Evolutionary conservation across 2,329 filamentous ascomycete genomes (phyloP), one percentile per base, ranked within the genome.

Genomic region (Chlorencoelia australis): DNA sequence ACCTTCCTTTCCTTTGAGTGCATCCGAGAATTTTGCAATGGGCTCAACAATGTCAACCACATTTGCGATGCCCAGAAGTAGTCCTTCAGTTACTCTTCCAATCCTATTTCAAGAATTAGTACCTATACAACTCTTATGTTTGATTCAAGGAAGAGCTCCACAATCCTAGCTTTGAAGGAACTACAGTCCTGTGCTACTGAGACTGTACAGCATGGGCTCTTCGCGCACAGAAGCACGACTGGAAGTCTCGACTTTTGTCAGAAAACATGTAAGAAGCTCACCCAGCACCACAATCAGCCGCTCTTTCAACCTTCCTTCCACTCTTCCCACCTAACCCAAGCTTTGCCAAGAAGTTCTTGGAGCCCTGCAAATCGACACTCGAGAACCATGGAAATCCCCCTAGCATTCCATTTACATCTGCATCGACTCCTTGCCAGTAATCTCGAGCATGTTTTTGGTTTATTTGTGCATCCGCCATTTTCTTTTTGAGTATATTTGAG

Each of bases 41-140:
- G 88, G 89, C 64, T 95, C 88, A 20, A 95, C 75, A 15, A 93
- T 68, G 56, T 95, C 88, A 5, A 94, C 79, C 2, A 68, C 62
- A 11, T 74, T 64, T n/a, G 80, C 78, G 1, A 89, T 63, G 16
- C 74, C 66, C 18, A 79, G 61, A n/a, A 95, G 66, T 4, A 95
- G 68, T 0, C 82, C 82, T 39, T 80, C 69, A 0, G 86, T 94
- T 41, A 95, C 73, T 27, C 89, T 69, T 0, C 88, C 89, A 39
- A 94, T 93, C 0, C 88, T 77, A 44, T 5, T 18, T 33, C 15
- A n/a, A 29, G 3, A 21, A 8, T 41, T 22, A 37, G 32, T 14
- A 25, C 20, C 14, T 13, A n/a, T n/a, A 30, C n/a, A 21, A n/a
- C n/a, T n/a, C n/a, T n/a, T n/a, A n/a, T n/a, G n/a, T n/a, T n/a